Percentiles rank a stretch among this genome's conserved stretches.
Evolutionary conservation across 2,329 filamentous ascomycete genomes (phyloP).

Genomic region (Trichoderma cornu-damae): DNA sequence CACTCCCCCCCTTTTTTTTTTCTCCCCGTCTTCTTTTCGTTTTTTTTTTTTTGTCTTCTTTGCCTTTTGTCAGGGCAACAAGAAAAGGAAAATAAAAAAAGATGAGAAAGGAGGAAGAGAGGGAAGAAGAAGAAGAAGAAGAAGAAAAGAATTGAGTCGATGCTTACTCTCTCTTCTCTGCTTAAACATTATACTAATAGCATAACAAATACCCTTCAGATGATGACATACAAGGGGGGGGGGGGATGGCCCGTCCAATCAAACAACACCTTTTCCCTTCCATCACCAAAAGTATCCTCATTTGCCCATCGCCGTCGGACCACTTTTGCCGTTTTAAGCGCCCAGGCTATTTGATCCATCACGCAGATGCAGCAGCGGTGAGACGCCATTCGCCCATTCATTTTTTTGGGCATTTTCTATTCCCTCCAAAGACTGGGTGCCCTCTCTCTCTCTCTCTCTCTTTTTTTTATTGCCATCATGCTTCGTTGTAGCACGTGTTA

Average conservation of each 20-base stretch:
- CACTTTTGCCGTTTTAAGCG: conserved; percentile 14
- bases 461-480: too few species aligned
- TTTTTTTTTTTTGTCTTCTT: neutral
- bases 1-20: too few species aligned
- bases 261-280: conserved; percentile 5
- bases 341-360: conserved; percentile 3
- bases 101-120: neutral
- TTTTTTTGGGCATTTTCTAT: too few species aligned
- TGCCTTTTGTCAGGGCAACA: too few species aligned
- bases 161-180: neutral
- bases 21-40: neutral
- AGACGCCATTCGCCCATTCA: conserved; percentile 7
- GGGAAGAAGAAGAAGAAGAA: neutral
- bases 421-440: neutral
- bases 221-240: neutral
- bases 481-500: too few species aligned
- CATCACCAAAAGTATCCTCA: neutral
- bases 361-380: conserved; percentile 8
- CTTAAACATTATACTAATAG: too few species aligned
- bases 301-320: neutral
- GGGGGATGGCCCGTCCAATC: neutral
- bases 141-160: neutral
- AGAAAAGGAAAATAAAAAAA: too few species aligned
- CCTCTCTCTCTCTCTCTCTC: too few species aligned
- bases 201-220: too few species aligned